Evolutionary conservation across 2,329 filamentous ascomycete genomes (phyloP).

Genomic region (Fusarium neocosmosporiellum): DNA sequence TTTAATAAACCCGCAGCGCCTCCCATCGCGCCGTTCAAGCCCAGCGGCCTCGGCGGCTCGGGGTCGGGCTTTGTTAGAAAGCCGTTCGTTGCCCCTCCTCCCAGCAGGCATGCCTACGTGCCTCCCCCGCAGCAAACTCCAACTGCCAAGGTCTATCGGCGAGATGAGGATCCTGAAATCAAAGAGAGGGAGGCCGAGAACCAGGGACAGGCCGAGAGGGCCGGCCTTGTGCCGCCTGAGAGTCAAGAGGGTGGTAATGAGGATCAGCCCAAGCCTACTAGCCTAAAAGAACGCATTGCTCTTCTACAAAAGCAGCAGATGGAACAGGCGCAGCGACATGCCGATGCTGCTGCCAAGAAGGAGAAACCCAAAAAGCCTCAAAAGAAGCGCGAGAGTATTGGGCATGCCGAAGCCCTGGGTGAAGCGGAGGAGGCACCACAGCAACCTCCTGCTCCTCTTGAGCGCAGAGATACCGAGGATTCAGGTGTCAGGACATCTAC

Average conservation of each 20-base stretch:
- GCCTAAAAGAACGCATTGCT: slow-evolving; percentile 94
- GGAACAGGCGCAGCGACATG: slow-evolving; percentile 86
- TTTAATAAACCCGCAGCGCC: slow-evolving; percentile 93
- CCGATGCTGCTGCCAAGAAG: slow-evolving; percentile 81
- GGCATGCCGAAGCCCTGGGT: slow-evolving; percentile 45
- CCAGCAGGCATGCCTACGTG: slow-evolving; percentile 90
- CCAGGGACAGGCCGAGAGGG: slow-evolving; percentile 73
- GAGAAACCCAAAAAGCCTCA: slow-evolving; percentile 84
- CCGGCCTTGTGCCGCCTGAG: slow-evolving; percentile 66
- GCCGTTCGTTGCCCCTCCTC: slow-evolving; percentile 94
- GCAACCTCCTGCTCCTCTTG: slow-evolving; percentile 47
- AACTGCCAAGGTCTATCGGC: slow-evolving; percentile 80
- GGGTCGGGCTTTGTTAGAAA: slow-evolving; percentile 88
- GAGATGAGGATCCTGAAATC: slow-evolving; percentile 86
- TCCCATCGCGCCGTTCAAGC: slow-evolving; percentile 91
- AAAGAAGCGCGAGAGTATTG: slow-evolving; percentile 71
- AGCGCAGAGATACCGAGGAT: slow-evolving; percentile 62
- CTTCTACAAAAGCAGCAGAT: slow-evolving; percentile 92
- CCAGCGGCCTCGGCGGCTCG: slow-evolving; percentile 67
- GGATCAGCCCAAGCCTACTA: slow-evolving; percentile 90
- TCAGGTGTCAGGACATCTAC: slow-evolving; percentile 60
- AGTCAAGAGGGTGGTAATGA: slow-evolving; percentile 68
- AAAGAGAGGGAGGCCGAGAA: slow-evolving; percentile 74
- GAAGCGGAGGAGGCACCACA: slow-evolving; percentile 46
- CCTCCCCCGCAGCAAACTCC: slow-evolving; percentile 78